Conservation (phyloP, 768 basidiomycete genomes). For the Suillus paluster region DNA sequence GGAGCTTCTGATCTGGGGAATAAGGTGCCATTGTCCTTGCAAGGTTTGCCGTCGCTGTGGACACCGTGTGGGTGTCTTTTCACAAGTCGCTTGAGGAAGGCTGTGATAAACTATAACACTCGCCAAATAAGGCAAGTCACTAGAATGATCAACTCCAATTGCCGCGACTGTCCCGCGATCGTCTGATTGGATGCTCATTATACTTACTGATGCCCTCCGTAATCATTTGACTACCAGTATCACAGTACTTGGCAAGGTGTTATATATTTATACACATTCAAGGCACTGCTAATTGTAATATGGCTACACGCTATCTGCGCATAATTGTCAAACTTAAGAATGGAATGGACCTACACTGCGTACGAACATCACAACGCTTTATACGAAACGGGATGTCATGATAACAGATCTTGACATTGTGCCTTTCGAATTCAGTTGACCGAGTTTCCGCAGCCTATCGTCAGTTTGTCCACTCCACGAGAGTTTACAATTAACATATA, state of each 20-base stretch:
- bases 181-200: no score
- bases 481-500: not conserved
- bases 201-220: not conserved
- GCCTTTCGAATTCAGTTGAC: not conserved
- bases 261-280: no score
- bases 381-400: not conserved
- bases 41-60: conserved; percentile 5
- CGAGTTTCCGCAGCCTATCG: not conserved
- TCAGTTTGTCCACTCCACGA: not conserved
- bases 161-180: not conserved
- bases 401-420: not conserved
- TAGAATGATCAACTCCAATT: not conserved
- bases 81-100: not conserved
- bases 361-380: no score
- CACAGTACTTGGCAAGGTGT: no score
- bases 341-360: no score
- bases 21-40: conserved; percentile 30
- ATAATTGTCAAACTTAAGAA: not conserved
- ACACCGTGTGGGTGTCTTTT: conserved; percentile 11
- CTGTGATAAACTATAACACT: conserved; percentile 15
- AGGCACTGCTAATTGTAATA: no score
- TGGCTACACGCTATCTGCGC: not conserved
- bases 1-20: conserved; percentile 21
- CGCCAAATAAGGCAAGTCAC: conserved; percentile 20
- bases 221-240: not conserved